Base-by-base conservation (phyloP, 257 asterid species). In the Nemophila menziesii region DNA sequence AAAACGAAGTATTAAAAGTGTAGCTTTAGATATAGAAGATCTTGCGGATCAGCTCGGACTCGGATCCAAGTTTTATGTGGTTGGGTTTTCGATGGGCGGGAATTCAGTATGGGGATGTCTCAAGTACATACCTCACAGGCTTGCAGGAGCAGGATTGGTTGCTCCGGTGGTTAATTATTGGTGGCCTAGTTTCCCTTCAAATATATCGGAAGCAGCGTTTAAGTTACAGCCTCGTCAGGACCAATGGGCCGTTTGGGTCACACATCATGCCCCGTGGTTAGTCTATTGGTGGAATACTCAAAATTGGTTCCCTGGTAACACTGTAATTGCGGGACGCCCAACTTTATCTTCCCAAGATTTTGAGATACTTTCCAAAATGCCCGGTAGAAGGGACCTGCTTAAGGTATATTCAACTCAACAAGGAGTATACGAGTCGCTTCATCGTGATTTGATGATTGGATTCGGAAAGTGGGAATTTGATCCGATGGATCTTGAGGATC, bases 31-130 rank as follows among this genome's bases (percentile, higher is more conserved):
- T 49, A 75, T 82, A 47, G 92, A 82, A 61, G 92, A 82, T 55
- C 90, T 82, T 8, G 86, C 73, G 10, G 81, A 72, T 55, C 73
- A 66, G 27, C 52, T 78, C 43, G 55, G 55, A 57, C 77, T 82
- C 17, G 93, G 93, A 43, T 52, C 67, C 6, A 75, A 71, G 54
- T 82, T 78, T 65, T 63, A 70, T 55, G 51, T 82, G 12, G 56
- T 78, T 16, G 93, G 93, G 14, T 47, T 3, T 49, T 82, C 92
- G 26, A 75, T 82, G 83, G 92, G 93, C 18, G 93, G 93, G 34
- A 77, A 70, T 37, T 49, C 39, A 5, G 81, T 75, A 17, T 82
- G 86, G 93, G 93, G 93, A 29, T 78, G 92, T 72, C 92, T 75
- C 49, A 62, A 75, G 56, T 73, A 74, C 69, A 81, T 81, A 39